Base-by-base conservation (phyloP, 225 moss, liverwort and hornwort genomes). In the Polytrichum commune region DNA sequence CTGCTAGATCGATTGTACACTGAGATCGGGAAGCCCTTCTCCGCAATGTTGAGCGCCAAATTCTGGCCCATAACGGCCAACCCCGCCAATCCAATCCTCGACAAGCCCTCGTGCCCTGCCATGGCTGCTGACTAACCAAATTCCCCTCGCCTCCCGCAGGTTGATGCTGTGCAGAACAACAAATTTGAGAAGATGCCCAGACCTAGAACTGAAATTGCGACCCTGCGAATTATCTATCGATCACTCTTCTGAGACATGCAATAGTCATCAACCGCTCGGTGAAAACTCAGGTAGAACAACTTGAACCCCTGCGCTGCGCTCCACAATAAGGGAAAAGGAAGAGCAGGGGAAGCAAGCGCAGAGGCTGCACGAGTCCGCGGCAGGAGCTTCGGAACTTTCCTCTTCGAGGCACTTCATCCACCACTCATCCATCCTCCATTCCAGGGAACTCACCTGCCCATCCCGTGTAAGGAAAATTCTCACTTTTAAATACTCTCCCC, bases 11-110 rank as follows among this genome's bases (percentile, higher is more conserved):
- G 76, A 32, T 95, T 95, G 80, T 95, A 95, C 18, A 95, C 92
- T 0, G 94, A 95, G 9, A 95, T 95, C 3, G 89, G 83, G 55
- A 95, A 95, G 9, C 95, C 95, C 75, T 95, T 92, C 87, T 95
- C 90, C 27, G 92, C 92, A 22, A 95, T 92, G 78, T 95, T 95
- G 32, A 95, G 89, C 3, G 95, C 95, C 77, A 95, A 57, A 23
- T 95, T 95, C 82, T 95, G 92, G 0, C 95, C 95, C 95, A 95
- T 95, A 66, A 95, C 95, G 0, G 92, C 95, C 81, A 95, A 75
- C 16, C 95, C 92, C 6, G 89, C 92, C 70, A 95, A 66, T 64
- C 95, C 95, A 55, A 95, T 92, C 63, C 92, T 71, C 53, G 92
- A 87, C 66, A 91, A 65, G 5, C 67, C 80, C 13, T 79, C 82